A percentile compares a stretch with the other conserved stretches of the same genome.
These are phyloP conservation scores for Kurtzmaniella quercitrusa DNA, from an alignment of 1,139 yeast genomes.

Conservation along the genomic window DNA sequence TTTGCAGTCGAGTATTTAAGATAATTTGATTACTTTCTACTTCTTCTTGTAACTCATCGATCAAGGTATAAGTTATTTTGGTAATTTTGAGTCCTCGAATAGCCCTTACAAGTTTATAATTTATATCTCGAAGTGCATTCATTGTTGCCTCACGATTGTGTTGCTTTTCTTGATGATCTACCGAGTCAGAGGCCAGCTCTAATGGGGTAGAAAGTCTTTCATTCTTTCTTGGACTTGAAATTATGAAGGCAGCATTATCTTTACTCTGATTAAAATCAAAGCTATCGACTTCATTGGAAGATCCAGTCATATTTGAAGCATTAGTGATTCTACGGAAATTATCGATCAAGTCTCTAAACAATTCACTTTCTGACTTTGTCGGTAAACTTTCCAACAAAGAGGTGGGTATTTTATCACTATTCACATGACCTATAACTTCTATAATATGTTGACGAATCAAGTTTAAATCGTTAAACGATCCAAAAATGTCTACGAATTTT, in stretches of 20 bases:
- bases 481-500: slow-evolving; percentile 28
- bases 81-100: slow-evolving; percentile 35
- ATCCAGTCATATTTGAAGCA: slow-evolving; percentile 8
- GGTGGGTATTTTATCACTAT: slow-evolving; percentile 10
- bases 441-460: slow-evolving; percentile 22
- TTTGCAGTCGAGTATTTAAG: slow-evolving; percentile 19
- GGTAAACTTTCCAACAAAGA: slow-evolving; percentile 24
- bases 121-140: slow-evolving; percentile 29
- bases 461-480: slow-evolving; percentile 25
- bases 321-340: slow-evolving; percentile 25
- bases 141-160: slow-evolving; percentile 8
- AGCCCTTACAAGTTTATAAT: slow-evolving; percentile 33
- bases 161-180: background rate
- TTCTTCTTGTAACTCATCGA: slow-evolving; percentile 21
- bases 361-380: slow-evolving; percentile 25
- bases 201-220: background rate
- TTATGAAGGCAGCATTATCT: slow-evolving; percentile 25
- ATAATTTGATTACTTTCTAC: slow-evolving; percentile 25
- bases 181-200: background rate
- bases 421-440: slow-evolving; percentile 25
- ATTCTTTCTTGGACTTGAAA: slow-evolving; percentile 37
- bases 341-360: slow-evolving; percentile 24
- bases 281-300: background rate
- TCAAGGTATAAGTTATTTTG: slow-evolving; percentile 30
- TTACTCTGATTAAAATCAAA: slow-evolving; percentile 6